Base-by-base conservation (phyloP, 805 yeast species). In the Hanseniaspora taiwanica region DNA sequence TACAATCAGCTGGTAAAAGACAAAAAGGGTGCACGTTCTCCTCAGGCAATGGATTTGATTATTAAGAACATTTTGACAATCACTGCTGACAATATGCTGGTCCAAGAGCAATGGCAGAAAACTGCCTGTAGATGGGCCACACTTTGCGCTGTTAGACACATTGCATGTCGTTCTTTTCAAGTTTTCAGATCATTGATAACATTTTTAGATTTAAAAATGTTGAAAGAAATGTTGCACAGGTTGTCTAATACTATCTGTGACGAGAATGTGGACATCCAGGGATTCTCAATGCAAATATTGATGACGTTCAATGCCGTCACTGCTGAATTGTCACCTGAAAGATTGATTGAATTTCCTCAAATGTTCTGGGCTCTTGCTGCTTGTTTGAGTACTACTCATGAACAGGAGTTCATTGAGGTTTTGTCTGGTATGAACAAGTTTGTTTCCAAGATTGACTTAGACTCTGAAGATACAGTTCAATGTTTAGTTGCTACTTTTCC, bases 101-200 rank as follows among this genome's bases (percentile, higher is more conserved):
- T 86, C 32, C 93, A 81, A 54, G 72, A 72, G 33, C 82, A 79
- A 38, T 91, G 98, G 98, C 79, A 94, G 38, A 64, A 78, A 25
- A 75, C 73, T 3, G 80, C 97, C 0, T 65, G 93, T 27, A 68
- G 71, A 21, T 91, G 98, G 98, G 96, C 98, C 0, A 91, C 98
- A 0, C 79, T 95, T 1, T 91, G 97, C 63, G 93, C 96, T 2
- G 97, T 89, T 2, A 71, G 96, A 52, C 99, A 93, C 55, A 74
- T 91, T 48, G 98, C 99, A 0, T 91, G 98, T 48, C 71, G 98
- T 20, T 87, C 97, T 0, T 89, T 93, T 60, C 98, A 91, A 55
- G 70, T 87, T 0, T 91, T 87, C 62, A 67, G 99, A 35, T 81
- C 93, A 3, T 59, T 91, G 42, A 62, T 86, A n/a, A 72, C 83